phyloP scores from a whole-genome alignment of 2,329 filamentous ascomycete genomes.

The Trichoderma afroharzianum region DNA sequence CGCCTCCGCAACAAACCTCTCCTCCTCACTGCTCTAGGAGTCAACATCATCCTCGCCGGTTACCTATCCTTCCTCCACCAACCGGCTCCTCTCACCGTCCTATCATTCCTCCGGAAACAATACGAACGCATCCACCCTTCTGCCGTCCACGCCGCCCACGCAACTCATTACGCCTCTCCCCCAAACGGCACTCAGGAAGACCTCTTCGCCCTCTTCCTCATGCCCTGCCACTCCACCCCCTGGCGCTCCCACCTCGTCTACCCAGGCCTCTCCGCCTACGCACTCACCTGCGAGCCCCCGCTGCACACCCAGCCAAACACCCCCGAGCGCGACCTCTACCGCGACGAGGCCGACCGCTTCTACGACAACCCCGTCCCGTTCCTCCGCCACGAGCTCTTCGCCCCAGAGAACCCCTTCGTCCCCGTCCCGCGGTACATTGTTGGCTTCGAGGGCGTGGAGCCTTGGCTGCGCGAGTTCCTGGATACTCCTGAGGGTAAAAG shows the following conservation, averaged over 20 bases:
- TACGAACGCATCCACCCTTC: slow-evolving; percentile 58
- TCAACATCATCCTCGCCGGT: slow-evolving; percentile 67
- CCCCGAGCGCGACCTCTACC: slow-evolving; percentile 62
- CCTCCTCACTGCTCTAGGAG: slow-evolving; percentile 54
- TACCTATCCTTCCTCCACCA: slow-evolving; percentile 79
- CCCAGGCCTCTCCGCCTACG: slow-evolving; percentile 71
- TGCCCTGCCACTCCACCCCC: slow-evolving; percentile 93
- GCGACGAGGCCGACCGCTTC: slow-evolving; percentile 89
- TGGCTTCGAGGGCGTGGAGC: slow-evolving; percentile 58
- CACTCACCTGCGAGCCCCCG: slow-evolving; percentile 86
- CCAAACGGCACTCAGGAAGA: slow-evolving; percentile 34
- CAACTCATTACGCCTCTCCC: slow-evolving; percentile 23
- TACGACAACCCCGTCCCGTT: slow-evolving; percentile 64
- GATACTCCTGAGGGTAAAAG: slow-evolving; percentile 36
- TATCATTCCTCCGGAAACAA: slow-evolving; percentile 70
- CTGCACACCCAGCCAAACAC: slow-evolving; percentile 59
- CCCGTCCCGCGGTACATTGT: slow-evolving; percentile 54
- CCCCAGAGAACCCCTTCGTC: slow-evolving; percentile 17
- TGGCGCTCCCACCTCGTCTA: slow-evolving; percentile 88
- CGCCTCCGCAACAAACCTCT: slow-evolving; percentile 50
- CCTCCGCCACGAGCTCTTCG: slow-evolving; percentile 51
- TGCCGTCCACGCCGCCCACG: slow-evolving; percentile 23
- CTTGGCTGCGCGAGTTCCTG: slow-evolving; percentile 44
- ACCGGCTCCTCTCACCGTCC: slow-evolving; percentile 70
- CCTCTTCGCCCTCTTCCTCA: slow-evolving; percentile 75